Evolutionary conservation across 169 alveolate genomes (phyloP), one percentile per base, ranked within the genome.

Genomic region (Plasmodium vivax): DNA sequence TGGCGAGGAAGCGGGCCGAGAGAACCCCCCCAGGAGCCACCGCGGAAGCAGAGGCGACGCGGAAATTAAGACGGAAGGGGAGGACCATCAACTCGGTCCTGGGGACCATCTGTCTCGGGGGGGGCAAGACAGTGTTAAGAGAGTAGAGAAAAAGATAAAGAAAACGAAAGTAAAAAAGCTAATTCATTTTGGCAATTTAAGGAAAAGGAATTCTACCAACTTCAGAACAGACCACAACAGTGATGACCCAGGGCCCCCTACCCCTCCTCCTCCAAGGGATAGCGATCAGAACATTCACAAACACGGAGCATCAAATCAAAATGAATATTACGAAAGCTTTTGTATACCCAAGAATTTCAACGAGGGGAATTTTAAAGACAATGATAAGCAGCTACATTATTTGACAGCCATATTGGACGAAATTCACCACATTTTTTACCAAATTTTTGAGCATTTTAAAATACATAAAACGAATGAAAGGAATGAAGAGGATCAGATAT

Each of bases 351-450:
- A 77, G 7, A 85, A 85, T 85, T 71, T 85, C 45, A 85, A 43
- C 45, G 93, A 85, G 56, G 38, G 19, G 9, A 85, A 85, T 74
- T 85, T 75, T 58, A 41, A 77, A 43, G 93, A 85, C 30, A 85
- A 85, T 51, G 93, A 85, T 51, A 85, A 85, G 45, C 93, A 85
- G 58, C 43, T 85, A 54, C 47, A 85, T 85, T 85, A 85, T 77
- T 85, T 85, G 34, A 38, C 62, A 27, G 43, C 81, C 14, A 47
- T 85, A 75, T 14, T 85, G 82, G 71, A 77, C 7, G 93, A 85
- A 85, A 77, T 85, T 32, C 93, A 85, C 56, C 9, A 85, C 82
- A 79, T 85, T 75, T 85, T 85, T 85, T 85, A 75, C 58, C 32
- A 75, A 58, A n/a, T 85, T 16, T 74, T 85, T 47, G 93, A 85